Evolutionary conservation across 345 rosid genomes (phyloP).

Genomic region (Mercurialis annua): DNA sequence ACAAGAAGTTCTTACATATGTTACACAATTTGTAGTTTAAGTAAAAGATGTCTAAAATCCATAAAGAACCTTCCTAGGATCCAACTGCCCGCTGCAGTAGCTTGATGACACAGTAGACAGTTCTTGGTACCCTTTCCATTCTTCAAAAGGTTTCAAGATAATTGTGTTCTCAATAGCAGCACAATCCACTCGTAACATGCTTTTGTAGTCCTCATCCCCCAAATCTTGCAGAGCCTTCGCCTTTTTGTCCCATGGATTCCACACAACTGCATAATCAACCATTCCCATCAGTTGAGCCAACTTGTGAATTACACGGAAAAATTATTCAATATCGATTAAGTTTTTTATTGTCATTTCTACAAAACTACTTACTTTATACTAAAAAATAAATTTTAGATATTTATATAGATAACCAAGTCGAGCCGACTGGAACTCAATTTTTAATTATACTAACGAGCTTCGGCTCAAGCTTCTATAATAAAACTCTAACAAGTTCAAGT

Average conservation of each 20-base stretch:
- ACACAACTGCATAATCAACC: conserved; percentile 49
- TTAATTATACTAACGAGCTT: no score
- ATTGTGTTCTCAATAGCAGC: conserved; percentile 69
- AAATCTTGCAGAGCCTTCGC: conserved; percentile 72
- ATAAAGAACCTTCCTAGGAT: conserved; percentile 76
- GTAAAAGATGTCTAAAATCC: conserved; percentile 40
- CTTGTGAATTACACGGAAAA: no score
- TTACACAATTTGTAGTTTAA: conserved; percentile 6
- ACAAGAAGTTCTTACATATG: conserved; percentile 6
- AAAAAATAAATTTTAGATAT: no score
- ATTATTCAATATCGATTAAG: no score
- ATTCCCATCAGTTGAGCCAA: no score
- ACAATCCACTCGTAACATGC: conserved; percentile 80
- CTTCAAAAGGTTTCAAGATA: conserved; percentile 71
- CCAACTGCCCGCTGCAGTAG: conserved; percentile 92
- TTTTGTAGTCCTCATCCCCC: conserved; percentile 85
- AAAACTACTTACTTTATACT: no score
- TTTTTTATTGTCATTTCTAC: no score
- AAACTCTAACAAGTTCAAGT: no score
- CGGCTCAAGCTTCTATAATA: no score
- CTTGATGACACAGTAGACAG: conserved; percentile 91
- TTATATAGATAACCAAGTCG: no score
- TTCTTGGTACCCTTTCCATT: conserved; percentile 88
- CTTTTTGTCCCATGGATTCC: conserved; percentile 97
- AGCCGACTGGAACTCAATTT: no score